Base-by-base conservation (phyloP, 73 alveolate genomes). In the Diophrys appendiculata region DNA sequence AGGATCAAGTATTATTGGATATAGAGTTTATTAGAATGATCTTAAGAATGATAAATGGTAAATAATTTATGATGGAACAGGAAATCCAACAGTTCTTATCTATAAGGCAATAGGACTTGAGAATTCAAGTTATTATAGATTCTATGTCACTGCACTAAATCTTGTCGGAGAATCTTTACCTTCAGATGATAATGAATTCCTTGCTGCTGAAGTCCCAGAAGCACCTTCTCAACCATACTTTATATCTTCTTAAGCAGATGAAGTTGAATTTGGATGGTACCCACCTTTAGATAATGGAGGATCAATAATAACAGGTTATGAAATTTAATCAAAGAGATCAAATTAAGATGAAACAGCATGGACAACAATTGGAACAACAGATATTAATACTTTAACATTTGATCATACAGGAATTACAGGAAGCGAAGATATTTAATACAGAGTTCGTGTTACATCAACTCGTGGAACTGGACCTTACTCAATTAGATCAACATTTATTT, bases 371-470 rank as follows among this genome's bases (percentile, higher is more conserved):
- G 80, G 77, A 0, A 27, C 89, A 1, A 72, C 85, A 0, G 87
- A 79, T 69, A 14, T 86, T 22, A 79, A 86, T 52, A 73, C 86
- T 54, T 80, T 80, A 0, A 35, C 56, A 18, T 86, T 35, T 29
- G 23, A 28, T 18, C 89, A 86, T 54, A 72, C 78, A 26, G 86
- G 86, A 28, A 23, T 79, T 29, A 72, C 87, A 22, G 86, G 90
- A n/a, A 80, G 89, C 3, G 82, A 55, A 35, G 93, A 86, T 65
- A 89, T 86, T 0, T 79, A 86, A 64, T 86, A 86, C 68, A 86
- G 79, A 60, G 71, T 86, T 0, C 53, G 93, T 65, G 93, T 72
- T 14, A 77, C 77, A 52, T 60, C 78, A 69, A 65, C 80, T 18
- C 78, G 79, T 26, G 88, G 89, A 14, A 24, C 24, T 29, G 93